phyloP scores from a whole-genome alignment of 192 early-diverging fungal genomes.

The Mortierella alpina region DNA sequence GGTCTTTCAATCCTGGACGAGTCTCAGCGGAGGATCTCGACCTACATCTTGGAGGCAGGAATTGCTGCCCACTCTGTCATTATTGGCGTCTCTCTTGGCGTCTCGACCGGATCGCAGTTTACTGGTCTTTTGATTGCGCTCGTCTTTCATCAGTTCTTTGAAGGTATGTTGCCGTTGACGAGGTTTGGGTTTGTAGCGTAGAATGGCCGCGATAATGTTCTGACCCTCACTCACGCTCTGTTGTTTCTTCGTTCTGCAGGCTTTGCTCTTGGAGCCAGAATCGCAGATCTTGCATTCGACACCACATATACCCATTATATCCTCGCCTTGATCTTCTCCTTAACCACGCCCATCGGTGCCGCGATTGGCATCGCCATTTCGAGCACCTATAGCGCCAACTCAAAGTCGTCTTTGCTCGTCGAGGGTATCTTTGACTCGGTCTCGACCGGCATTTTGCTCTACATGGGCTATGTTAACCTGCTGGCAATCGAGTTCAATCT shows the following conservation, averaged over 20 bases:
- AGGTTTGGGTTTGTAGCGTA: too few species aligned
- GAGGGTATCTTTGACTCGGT: slow-evolving; percentile 82
- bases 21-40: slow-evolving; percentile 48
- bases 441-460: slow-evolving; percentile 84
- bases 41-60: slow-evolving; percentile 73
- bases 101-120: slow-evolving; percentile 67
- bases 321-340: slow-evolving; percentile 68
- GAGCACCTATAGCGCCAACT: slow-evolving; percentile 64
- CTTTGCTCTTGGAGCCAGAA: slow-evolving; percentile 74
- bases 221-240: slow-evolving; percentile 26
- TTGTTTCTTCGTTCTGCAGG: slow-evolving; percentile 52
- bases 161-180: slow-evolving; percentile 3
- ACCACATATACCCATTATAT: slow-evolving; percentile 60
- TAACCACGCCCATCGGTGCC: slow-evolving; percentile 84
- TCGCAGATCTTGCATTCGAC: slow-evolving; percentile 61
- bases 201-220: too few species aligned
- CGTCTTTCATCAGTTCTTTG: slow-evolving; percentile 78
- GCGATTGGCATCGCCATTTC: slow-evolving; percentile 77
- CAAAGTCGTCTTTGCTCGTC: slow-evolving; percentile 60
- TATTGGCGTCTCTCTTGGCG: slow-evolving; percentile 74
- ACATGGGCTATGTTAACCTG: slow-evolving; percentile 79
- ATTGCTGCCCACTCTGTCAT: slow-evolving; percentile 81
- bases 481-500: slow-evolving; percentile 77
- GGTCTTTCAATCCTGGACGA: neutral
- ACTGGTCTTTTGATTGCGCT: slow-evolving; percentile 72